Conservation (phyloP, 2,329 filamentous ascomycete species). For the Apiospora marii region DNA sequence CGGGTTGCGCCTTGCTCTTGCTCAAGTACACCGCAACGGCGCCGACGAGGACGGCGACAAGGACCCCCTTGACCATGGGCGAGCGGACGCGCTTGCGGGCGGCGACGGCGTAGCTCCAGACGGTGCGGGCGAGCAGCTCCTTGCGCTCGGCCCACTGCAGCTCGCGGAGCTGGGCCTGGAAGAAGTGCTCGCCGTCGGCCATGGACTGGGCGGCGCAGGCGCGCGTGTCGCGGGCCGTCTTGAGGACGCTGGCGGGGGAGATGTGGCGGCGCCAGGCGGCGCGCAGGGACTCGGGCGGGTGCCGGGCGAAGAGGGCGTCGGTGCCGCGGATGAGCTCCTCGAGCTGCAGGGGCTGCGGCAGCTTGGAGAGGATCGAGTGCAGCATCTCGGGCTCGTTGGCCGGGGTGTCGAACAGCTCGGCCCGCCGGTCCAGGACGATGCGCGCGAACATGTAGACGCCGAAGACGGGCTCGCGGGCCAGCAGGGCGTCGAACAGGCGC, state of each 20-base stretch:
- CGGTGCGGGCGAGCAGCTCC: constrained; percentile 55
- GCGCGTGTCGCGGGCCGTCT: constrained; percentile 72
- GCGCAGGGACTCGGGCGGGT: constrained; percentile 77
- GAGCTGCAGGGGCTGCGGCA: constrained; percentile 82
- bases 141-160: constrained; percentile 71
- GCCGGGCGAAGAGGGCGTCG: constrained; percentile 64
- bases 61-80: constrained; percentile 64
- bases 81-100: not conserved
- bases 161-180: constrained; percentile 75
- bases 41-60: constrained; percentile 71
- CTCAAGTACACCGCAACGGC: constrained; percentile 73
- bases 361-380: constrained; percentile 84
- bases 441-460: constrained; percentile 91
- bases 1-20: constrained; percentile 56
- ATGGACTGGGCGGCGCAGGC: constrained; percentile 63
- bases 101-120: constrained; percentile 69
- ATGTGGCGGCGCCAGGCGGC: constrained; percentile 73
- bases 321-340: constrained; percentile 78
- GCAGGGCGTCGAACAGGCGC: constrained; percentile 88
- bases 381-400: constrained; percentile 90
- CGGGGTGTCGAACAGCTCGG: constrained; percentile 86
- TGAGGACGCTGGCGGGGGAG: constrained; percentile 80
- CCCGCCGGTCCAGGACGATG: constrained; percentile 80
- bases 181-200: constrained; percentile 71
- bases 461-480: constrained; percentile 87